These are phyloP conservation scores for Striga asiatica DNA, from an alignment of 257 asterid species.

Conservation along the genomic window DNA sequence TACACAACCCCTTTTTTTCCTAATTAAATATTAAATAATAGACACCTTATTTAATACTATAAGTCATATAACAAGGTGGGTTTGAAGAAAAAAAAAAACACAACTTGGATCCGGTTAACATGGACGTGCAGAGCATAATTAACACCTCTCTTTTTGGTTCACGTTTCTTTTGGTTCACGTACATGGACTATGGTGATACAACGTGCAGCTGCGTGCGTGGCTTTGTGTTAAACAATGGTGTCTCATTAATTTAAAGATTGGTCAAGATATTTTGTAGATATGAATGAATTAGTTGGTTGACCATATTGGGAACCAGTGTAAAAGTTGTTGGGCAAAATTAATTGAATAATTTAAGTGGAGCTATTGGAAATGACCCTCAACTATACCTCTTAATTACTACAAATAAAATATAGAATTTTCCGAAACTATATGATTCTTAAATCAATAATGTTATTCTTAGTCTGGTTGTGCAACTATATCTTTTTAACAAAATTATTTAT, in stretches of 20 bases:
- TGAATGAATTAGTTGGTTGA: background rate
- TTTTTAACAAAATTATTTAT: too few species aligned
- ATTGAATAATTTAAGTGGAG: conserved; percentile 1
- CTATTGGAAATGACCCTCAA: background rate
- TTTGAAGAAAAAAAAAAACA: background rate
- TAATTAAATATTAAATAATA: too few species aligned
- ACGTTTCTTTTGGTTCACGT: background rate
- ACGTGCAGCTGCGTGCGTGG: background rate
- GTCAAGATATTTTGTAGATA: conserved; percentile 9
- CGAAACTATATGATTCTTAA: too few species aligned
- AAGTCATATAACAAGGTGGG: too few species aligned
- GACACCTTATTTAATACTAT: background rate
- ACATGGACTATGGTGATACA: background rate
- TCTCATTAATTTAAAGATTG: conserved; percentile 2
- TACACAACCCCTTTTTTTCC: too few species aligned
- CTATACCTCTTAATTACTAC: background rate
- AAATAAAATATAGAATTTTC: too few species aligned
- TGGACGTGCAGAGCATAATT: background rate
- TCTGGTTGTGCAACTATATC: too few species aligned
- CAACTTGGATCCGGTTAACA: background rate
- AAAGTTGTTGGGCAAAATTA: background rate
- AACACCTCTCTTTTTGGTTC: background rate
- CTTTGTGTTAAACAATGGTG: background rate
- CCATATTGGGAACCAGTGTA: background rate
- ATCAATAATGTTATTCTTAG: too few species aligned